Base-by-base conservation (phyloP, 2,329 filamentous ascomycete genomes). In the Aspergillus novofumigatus region DNA sequence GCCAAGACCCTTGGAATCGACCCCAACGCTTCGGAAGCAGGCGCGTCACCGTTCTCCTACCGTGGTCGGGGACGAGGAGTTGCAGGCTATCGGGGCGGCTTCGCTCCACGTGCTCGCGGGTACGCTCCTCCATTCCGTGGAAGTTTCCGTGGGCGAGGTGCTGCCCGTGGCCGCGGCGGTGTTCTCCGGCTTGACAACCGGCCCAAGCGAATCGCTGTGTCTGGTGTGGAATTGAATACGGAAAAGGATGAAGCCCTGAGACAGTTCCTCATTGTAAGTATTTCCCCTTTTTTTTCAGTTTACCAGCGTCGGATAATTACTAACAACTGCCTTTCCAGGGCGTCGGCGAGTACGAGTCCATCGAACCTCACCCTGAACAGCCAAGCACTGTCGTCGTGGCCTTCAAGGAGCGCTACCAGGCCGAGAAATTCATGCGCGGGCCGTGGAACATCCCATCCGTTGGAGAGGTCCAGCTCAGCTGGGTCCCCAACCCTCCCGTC, bases 161-260 rank as follows among this genome's bases (percentile, higher is more conserved):
- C 69, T 35, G 65, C 67, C 49, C 70, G 74, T 38, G 71, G 74
- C 20, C 77, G 77, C 26, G 78, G 80, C 32, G 79, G 78, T 54
- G 81, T 84, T 17, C 78, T 81, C 63, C 76, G 82, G 60, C 74
- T 86, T 4, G 84, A 86, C 65, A 86, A 86, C 62, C 75, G 84
- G 26, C 81, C 84, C 3, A 80, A 78, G 62, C 77, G 80, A 51
- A 74, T 86, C 48, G 77, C 77, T 23, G 75, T 86, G 25, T 74
- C 75, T 4, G 80, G 77, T 7, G 76, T 82, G 29, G 74, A 74
- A 62, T 73, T 77, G 51, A 76, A 77, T 53, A 72, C 76, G 1
- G 75, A 77, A 26, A 78, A 78, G 62, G 83, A 86, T 56, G 83
- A 85, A 64, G 78, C 80, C 4, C 66, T 86, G 55, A 73, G 83